These are phyloP conservation scores for Beauveria bassiana DNA, from an alignment of 2,329 filamentous ascomycete species.

Conservation along the genomic window DNA sequence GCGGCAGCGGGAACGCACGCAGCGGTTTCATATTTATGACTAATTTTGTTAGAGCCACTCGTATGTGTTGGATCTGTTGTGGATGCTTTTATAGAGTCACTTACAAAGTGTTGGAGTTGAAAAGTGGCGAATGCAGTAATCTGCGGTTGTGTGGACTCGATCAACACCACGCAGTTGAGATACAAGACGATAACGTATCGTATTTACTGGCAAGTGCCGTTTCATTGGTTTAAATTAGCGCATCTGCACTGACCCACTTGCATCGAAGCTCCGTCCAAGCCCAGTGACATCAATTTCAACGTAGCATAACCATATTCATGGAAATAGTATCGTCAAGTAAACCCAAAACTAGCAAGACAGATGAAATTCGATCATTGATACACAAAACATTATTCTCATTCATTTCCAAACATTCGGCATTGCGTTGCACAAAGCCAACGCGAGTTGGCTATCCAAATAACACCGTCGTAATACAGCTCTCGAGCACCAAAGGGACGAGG, in stretches of 20 bases:
- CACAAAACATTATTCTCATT: neutral
- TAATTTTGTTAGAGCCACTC: neutral
- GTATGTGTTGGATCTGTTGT: neutral
- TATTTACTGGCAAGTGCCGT: neutral
- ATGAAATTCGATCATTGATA: neutral
- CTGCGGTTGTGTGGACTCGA: no score
- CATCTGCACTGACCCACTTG: conserved; percentile 1
- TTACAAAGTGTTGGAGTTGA: neutral
- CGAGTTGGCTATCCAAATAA: neutral
- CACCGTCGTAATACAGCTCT: neutral
- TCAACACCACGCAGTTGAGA: neutral
- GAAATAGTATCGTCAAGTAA: neutral
- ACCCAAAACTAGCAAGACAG: neutral
- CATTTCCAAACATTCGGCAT: neutral
- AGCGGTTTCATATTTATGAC: conserved; percentile 23
- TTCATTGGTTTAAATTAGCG: neutral
- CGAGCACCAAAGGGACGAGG: neutral
- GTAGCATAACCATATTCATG: neutral
- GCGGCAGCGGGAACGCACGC: conserved; percentile 51
- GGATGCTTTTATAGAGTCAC: neutral
- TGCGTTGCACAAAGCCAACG: neutral
- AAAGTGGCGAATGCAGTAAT: no score
- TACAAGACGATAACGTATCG: neutral
- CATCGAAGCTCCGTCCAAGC: neutral
- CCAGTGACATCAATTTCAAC: neutral